Evolutionary conservation across 1,284 basidiomycete species (phyloP), one percentile per base, ranked within the genome.

Genomic region (Lignosus rhinocerotis): DNA sequence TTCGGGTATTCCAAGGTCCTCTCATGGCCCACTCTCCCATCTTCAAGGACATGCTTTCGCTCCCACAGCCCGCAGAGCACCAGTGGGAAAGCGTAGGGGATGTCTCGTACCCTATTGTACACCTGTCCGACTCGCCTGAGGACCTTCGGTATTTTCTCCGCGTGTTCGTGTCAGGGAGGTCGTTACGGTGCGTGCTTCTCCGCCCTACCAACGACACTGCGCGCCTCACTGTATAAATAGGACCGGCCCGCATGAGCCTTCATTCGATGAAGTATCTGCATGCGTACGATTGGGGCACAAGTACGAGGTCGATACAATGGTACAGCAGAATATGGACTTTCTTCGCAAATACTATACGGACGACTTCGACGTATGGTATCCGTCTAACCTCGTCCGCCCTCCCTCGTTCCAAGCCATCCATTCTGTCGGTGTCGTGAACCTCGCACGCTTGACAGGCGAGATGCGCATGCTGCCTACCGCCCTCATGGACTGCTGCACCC

Each of bases 401-500:
- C 33, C 59, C 30, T 46, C 52, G 19, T 58, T 56, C 44, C 38
- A 49, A 19, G 46, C 56, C 11, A 36, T 52, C 1, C 58, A 64
- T 41, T 55, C 61, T 10, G 60, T 65, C 41, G 59, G 56, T 16
- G 63, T 60, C 39, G 63, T 65, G 36, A 63, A 62, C 51, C 58
- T 65, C 54, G 63, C 63, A 12, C 63, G 59, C 17, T 52, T 62
- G 32, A 53, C 51, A 7, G 56, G 45, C 43, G 47, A 39, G 12
- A 14, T 32, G 6, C 16, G 47, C 11, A 50, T 65, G n/a, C 58
- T 65, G 48, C 63, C 63, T 39, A 43, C 59, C 21, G 63, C 63
- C n/a, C 63, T 65, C 55, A 61, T 61, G 61, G 59, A 59, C 46
- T 65, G 63, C 59, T 65, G 61, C 51, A 57, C 58, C n/a, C 58